phyloP scores from a whole-genome alignment of 306 rosid genomes.

The Casuarina equisetifolia region DNA sequence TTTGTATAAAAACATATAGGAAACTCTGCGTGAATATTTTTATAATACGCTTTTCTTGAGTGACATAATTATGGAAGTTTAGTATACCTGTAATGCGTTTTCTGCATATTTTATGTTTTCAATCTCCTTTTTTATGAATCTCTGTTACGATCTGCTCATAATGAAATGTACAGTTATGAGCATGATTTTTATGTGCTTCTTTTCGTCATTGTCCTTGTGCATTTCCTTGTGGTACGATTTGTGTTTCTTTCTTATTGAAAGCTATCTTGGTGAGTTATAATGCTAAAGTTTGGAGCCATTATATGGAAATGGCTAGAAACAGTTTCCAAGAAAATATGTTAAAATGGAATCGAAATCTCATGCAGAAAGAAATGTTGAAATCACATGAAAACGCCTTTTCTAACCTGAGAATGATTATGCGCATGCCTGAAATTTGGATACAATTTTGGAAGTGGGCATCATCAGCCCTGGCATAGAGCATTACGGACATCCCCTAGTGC shows the following conservation, averaged over 20 bases:
- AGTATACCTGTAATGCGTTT: background rate
- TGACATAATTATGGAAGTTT: background rate
- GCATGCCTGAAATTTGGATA: background rate
- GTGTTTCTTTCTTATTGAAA: background rate
- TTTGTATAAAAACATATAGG: background rate
- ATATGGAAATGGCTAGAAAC: background rate
- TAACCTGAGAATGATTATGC: background rate
- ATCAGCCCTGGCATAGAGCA: background rate
- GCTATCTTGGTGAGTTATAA: background rate
- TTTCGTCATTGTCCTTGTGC: background rate
- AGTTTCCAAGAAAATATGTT: background rate
- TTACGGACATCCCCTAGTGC: background rate
- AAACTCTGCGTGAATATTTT: too few relatives aligned
- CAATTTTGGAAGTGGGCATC: background rate
- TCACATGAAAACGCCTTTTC: background rate
- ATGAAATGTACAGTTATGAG: background rate
- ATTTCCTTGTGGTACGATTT: background rate
- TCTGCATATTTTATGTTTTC: background rate
- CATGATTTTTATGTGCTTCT: background rate
- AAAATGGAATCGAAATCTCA: background rate
- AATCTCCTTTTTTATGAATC: background rate
- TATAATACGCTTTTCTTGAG: too few relatives aligned
- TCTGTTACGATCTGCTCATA: background rate
- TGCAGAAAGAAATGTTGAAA: background rate
- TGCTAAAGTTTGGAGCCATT: background rate